These are phyloP conservation scores for Zasmidium citrigriseum DNA, from an alignment of 2,329 filamentous ascomycete genomes.

Conservation along the genomic window DNA sequence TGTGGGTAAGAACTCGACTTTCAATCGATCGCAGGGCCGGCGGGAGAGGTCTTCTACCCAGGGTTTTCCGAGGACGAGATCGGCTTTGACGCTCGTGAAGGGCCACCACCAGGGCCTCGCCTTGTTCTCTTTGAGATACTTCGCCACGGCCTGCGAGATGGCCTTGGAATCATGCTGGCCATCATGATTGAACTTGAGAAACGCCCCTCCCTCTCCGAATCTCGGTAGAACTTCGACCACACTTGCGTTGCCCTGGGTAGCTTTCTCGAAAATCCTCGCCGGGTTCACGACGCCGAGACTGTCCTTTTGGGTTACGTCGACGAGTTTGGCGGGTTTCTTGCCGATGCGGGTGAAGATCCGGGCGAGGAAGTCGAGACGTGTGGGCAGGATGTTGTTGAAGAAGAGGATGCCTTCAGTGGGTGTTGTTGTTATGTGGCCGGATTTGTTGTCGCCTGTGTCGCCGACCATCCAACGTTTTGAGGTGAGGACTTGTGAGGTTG, in stretches of 20 bases:
- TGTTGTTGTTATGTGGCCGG: constrained; percentile 77
- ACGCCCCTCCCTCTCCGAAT: constrained; percentile 88
- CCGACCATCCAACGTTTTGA: constrained; percentile 17
- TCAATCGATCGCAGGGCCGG: constrained; percentile 73
- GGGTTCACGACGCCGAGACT: constrained; percentile 55
- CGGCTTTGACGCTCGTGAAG: constrained; percentile 68
- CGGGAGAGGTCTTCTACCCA: constrained; percentile 94
- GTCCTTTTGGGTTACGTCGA: constrained; percentile 13
- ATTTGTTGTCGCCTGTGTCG: constrained; percentile 53
- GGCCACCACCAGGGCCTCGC: constrained; percentile 91
- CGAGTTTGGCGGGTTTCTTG: constrained; percentile 10
- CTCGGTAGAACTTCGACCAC: constrained; percentile 81
- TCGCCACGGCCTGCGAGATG: constrained; percentile 62
- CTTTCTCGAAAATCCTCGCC: constrained; percentile 52
- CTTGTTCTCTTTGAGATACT: constrained; percentile 67
- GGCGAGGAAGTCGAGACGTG: constrained; percentile 68
- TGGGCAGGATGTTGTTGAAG: constrained; percentile 87
- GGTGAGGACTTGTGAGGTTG: too few relatives aligned
- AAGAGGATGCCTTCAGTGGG: constrained; percentile 83
- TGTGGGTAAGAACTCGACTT: constrained; percentile 80
- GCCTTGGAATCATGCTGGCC: constrained; percentile 50
- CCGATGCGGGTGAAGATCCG: constrained; percentile 52
- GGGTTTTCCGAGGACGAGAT: constrained; percentile 77
- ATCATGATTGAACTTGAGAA: constrained; percentile 76
- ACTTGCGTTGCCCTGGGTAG: constrained; percentile 50